phyloP scores from a whole-genome alignment of 345 rosid species.

The Stellera chamaejasme region DNA sequence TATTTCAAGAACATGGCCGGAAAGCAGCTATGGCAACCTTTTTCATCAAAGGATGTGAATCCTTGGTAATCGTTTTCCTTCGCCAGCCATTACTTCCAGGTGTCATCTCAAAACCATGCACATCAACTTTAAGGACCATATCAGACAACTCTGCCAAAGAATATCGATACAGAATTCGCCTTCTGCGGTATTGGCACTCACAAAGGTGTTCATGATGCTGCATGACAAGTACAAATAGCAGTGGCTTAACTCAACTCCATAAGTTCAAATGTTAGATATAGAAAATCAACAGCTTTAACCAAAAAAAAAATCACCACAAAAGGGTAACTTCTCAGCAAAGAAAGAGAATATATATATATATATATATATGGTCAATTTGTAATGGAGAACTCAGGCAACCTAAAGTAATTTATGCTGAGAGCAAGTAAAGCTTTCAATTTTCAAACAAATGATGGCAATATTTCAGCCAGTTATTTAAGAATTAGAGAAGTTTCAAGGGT shows the following conservation, averaged over 20 bases:
- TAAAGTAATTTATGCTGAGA: no score
- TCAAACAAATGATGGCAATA: no score
- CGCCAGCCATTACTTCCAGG: conserved; percentile 25
- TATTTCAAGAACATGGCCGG: not conserved
- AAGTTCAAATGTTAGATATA: not conserved
- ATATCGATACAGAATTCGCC: conserved; percentile 64
- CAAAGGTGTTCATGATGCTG: conserved; percentile 94
- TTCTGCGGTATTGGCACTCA: conserved; percentile 71
- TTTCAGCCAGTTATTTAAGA: no score
- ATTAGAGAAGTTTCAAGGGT: no score
- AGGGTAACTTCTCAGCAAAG: no score
- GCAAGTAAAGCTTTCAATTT: no score
- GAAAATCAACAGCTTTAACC: no score
- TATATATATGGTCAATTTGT: no score
- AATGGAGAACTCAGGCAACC: no score
- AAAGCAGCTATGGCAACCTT: conserved; percentile 38
- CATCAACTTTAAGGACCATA: conserved; percentile 39
- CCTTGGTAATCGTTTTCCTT: conserved; percentile 31
- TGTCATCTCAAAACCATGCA: conserved; percentile 23
- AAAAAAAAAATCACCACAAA: no score
- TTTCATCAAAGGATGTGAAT: conserved; percentile 29
- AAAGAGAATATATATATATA: no score
- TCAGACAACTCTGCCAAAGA: conserved; percentile 65
- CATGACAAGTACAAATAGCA: conserved; percentile 20
- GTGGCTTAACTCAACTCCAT: not conserved